Evolutionary conservation across 169 alveolate species (phyloP), one percentile per base, ranked within the genome.

Genomic region (Plasmodium fragile): DNA sequence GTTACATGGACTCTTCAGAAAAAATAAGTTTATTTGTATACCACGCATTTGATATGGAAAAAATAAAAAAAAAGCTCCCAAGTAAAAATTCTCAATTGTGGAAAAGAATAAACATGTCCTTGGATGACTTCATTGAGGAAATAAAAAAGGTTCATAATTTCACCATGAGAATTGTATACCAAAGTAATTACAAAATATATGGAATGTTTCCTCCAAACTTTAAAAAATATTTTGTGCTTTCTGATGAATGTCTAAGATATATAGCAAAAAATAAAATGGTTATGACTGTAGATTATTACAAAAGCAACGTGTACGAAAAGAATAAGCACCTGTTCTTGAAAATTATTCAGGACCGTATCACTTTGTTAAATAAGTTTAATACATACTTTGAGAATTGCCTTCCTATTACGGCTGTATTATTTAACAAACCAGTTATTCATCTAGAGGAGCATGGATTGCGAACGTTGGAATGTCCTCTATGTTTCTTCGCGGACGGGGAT

Each of bases 31-130:
- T 81, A 80, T 81, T 91, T 81, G 59, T 91, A 80, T 91, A 91
- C 82, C 92, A 91, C 82, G 91, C 94, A 80, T 80, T 77, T 69
- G 92, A 91, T 81, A 55, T 91, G 41, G 94, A 91, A 70, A 91
- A 91, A 70, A 91, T 91, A 91, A 91, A 81, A 53, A 91, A 91
- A 59, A 91, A 81, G 69, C 43, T 91, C 49, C 94, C 94, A 69
- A 43, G 92, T 49, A 91, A 79, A 49, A 81, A 78, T 16, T 91
- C 94, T 11, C 94, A 91, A 70, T 81, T 91, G 65, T 91, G 94
- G 94, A 91, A 91, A 81, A 91, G 81, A 81, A 81, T 91, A 71
- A 91, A 91, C 32, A 91, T 91, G 83, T 91, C 94, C 30, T 34
- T 81, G 72, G 94, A 91, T 81, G 94, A 91, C 22, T 81, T 91